Evolutionary conservation across 192 early-diverging fungal species (phyloP).

Genomic region (Entophlyctis luteolus): DNA sequence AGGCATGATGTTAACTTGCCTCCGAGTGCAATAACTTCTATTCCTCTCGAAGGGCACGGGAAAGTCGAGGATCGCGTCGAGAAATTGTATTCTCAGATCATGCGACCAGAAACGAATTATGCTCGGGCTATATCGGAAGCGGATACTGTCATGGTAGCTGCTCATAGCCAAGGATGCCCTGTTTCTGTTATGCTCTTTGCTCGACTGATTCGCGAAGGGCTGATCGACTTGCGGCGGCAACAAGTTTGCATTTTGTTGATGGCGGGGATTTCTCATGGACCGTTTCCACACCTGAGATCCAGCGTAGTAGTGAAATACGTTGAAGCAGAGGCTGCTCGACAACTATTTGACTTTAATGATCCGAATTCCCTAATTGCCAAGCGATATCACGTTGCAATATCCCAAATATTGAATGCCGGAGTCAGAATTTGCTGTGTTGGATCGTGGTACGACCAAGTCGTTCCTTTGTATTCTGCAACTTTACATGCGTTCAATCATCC

Average conservation of each 20-base stretch:
- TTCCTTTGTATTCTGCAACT: conserved; percentile 71
- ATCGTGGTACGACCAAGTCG: conserved; percentile 94
- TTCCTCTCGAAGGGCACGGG: conserved; percentile 89
- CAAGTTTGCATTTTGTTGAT: conserved; percentile 78
- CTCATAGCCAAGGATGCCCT: conserved; percentile 92
- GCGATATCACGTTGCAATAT: conserved; percentile 69
- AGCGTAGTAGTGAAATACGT: conserved; percentile 82
- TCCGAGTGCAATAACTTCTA: conserved; percentile 56
- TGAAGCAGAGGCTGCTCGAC: conserved; percentile 83
- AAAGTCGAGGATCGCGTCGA: conserved; percentile 84
- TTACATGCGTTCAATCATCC: conserved; percentile 49
- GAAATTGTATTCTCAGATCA: conserved; percentile 71
- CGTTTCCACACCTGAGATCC: conserved; percentile 77
- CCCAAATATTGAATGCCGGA: conserved; percentile 61
- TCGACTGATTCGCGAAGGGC: conserved; percentile 63
- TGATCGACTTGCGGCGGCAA: conserved; percentile 66
- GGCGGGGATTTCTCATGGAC: conserved; percentile 89
- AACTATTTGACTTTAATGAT: conserved; percentile 93
- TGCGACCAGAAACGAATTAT: conserved; percentile 36
- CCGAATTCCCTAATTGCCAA: conserved; percentile 62
- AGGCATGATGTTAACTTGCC: conserved; percentile 35
- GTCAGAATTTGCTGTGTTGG: conserved; percentile 75
- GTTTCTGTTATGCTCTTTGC: conserved; percentile 77
- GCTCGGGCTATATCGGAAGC: conserved; percentile 40
- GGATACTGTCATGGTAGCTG: conserved; percentile 81